Percentiles rank a stretch among this genome's conserved stretches.
These are phyloP conservation scores for Isatis tinctoria DNA, from an alignment of 345 rosid species.

Conservation along the genomic window DNA sequence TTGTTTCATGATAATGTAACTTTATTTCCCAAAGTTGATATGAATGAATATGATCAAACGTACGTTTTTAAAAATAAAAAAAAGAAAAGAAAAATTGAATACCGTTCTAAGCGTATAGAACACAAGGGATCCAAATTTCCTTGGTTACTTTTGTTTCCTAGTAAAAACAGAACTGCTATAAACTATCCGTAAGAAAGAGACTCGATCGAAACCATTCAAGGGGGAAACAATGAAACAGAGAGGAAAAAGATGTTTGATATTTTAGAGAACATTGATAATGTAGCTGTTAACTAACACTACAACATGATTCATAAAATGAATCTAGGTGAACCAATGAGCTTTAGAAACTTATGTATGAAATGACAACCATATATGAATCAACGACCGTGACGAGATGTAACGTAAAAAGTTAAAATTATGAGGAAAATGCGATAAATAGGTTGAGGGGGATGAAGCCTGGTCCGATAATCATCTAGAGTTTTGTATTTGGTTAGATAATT, in stretches of 20 bases:
- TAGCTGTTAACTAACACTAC: neutral
- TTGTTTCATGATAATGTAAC: neutral
- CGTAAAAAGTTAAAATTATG: neutral
- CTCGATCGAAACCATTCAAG: neutral
- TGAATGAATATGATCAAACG: neutral
- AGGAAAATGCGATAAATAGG: conserved; percentile 17
- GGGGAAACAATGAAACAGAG: neutral
- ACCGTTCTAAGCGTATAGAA: too few species aligned
- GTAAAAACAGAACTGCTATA: neutral
- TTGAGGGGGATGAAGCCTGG: conserved; percentile 59
- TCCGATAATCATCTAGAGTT: conserved; percentile 46
- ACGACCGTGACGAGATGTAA: neutral
- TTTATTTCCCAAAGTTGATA: neutral
- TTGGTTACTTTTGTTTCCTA: neutral
- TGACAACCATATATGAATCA: neutral
- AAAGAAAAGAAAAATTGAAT: neutral
- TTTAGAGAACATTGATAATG: neutral
- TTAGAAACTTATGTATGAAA: neutral
- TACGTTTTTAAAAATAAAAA: too few species aligned
- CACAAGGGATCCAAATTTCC: neutral
- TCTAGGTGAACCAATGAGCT: neutral
- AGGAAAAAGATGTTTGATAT: neutral
- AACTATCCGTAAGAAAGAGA: neutral
- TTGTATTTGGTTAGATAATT: neutral
- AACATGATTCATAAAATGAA: neutral